Evolutionary conservation across 495 filamentous ascomycete genomes (phyloP).

Genomic region (Neurospora sublineolata): DNA sequence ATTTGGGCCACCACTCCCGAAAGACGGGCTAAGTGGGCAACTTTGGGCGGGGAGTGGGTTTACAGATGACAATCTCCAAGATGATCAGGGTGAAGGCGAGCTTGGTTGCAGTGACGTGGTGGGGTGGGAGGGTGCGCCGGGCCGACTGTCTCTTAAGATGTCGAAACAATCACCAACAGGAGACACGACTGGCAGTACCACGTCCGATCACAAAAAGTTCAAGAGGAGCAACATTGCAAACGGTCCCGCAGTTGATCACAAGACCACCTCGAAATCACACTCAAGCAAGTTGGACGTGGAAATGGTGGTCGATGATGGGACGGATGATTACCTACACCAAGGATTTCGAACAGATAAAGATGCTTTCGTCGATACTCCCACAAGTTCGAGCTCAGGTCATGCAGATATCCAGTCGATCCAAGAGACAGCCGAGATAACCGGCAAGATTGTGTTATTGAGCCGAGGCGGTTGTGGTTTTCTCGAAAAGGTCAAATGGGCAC

Average conservation of each 20-base stretch:
- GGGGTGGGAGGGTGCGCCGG: slow-evolving; percentile 56
- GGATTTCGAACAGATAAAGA: slow-evolving; percentile 33
- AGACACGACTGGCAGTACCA: slow-evolving; percentile 8
- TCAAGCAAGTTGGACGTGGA: slow-evolving; percentile 2
- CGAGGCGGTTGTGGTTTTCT: slow-evolving; percentile 92
- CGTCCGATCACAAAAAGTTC: slow-evolving; percentile 3
- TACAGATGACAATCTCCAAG: slow-evolving; percentile 55
- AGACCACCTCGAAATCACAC: slow-evolving; percentile 12
- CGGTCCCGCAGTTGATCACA: slow-evolving; percentile 17
- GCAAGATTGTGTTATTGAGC: slow-evolving; percentile 81
- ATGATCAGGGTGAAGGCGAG: slow-evolving; percentile 66
- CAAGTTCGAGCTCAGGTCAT: slow-evolving; percentile 44
- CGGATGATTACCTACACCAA: slow-evolving; percentile 82
- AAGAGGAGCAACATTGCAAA: slow-evolving; percentile 10
- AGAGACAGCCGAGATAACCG: slow-evolving; percentile 85
- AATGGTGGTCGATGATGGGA: slow-evolving; percentile 56
- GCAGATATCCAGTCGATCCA: slow-evolving; percentile 93
- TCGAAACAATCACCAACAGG: slow-evolving; percentile 9
- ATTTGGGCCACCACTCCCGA: slow-evolving; percentile 73
- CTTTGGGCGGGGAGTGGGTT: slow-evolving; percentile 88
- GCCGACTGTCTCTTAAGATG: slow-evolving; percentile 17
- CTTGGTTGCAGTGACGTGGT: slow-evolving; percentile 97
- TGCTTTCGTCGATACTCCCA: slow-evolving; percentile 18
- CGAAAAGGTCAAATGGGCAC: slow-evolving; percentile 94
- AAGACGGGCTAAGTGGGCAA: slow-evolving; percentile 67